Base-by-base conservation (phyloP, 805 yeast genomes). In the Starmerella bombi region DNA sequence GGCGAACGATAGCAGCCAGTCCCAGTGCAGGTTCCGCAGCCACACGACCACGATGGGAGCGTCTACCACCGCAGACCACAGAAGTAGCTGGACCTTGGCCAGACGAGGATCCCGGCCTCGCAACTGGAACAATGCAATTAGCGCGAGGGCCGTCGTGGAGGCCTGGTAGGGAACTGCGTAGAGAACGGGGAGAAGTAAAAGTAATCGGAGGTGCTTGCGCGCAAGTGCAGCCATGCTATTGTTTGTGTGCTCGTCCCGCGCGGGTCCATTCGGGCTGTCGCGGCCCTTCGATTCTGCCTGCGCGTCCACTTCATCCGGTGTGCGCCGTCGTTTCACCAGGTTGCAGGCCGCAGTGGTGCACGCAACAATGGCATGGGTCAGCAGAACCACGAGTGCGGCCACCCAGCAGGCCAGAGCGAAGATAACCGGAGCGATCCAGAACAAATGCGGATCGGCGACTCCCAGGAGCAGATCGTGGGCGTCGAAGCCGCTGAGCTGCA, bases 1-100 rank as follows among this genome's bases (percentile, higher is more conserved):
- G 3, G 81, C 74, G 52, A 83, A 83, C 14, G 93, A 83, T 1
- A 88, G 79, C 38, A 69, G 70, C 93, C 94, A 83, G 51, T 69
- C 72, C 18, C 80, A 67, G 5, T 80, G 71, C 45, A 81, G 63
- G 54, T 83, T 80, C 54, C 81, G 91, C 27, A 78, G 61, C 63
- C 82, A 82, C 1, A 83, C 94, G 41, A 80, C 65, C 15, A 82
- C 52, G 1, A 79, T 75, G 0, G 94, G 94, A 0, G 74, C 66
- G 51, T 80, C 80, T n/a, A 82, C 74, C 0, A 88, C 84, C 3
- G 80, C 59, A 9, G 80, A 67, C 80, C 93, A 79, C 4, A 80
- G 46, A 73, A 82, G 71, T 35, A 82, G 52, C 52, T 80, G 60
- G 16, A 20, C 15, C 15, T 21, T 21, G 17, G 15, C 15, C 6